Base-by-base conservation (phyloP, 352 stramenopile species). In the Aphanomyces cochlioides region DNA sequence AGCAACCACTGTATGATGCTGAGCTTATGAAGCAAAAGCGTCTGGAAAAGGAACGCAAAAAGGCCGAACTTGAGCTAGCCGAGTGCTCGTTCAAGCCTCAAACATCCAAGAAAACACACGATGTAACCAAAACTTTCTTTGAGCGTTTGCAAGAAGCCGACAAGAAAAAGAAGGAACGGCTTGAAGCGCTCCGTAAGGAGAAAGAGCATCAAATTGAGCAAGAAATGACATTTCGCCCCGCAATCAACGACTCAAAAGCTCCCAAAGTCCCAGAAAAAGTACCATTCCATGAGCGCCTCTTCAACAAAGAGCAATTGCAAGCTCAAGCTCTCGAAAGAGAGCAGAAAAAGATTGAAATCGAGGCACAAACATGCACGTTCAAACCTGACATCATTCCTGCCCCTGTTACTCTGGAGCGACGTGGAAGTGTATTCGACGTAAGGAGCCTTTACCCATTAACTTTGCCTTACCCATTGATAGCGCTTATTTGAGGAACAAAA, bases 401-500 rank as follows among this genome's bases (percentile, higher is more conserved):
- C 21, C 53, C 64, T 1, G n/a, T 40, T 38, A 40, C n/a, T 7
- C 47, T 56, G 7, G 64, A 70, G 39, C 64, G 64, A 4, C 45
- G 53, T 5, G 64, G 64, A 15, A 91, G 61, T 60, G 91, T 94
- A 71, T 94, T 92, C 70, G 81, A 92, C 78, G 86, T 92, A 74
- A 37, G 47, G 8, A 36, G 13, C 34, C 19, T 66, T 66, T 67
- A 3, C 36, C 4, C 37, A 39, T 47, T 15, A 47, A 10, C 4
- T 3, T 21, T 67, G 0, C 12, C 21, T 15, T 21, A 13, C 12
- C 47, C 36, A 19, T 28, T 71, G n/a, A 41, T 69, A 94, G 86
- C 83, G 86, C 17, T 63, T 94, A 7, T 92, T 92, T 60, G 80
- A 90, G 56, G 83, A 92, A 50, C 90, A 90, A 59, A 77, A 92